Evolutionary conservation across 2,329 filamentous ascomycete genomes (phyloP).

Genomic region (Neofusicoccum parvum): DNA sequence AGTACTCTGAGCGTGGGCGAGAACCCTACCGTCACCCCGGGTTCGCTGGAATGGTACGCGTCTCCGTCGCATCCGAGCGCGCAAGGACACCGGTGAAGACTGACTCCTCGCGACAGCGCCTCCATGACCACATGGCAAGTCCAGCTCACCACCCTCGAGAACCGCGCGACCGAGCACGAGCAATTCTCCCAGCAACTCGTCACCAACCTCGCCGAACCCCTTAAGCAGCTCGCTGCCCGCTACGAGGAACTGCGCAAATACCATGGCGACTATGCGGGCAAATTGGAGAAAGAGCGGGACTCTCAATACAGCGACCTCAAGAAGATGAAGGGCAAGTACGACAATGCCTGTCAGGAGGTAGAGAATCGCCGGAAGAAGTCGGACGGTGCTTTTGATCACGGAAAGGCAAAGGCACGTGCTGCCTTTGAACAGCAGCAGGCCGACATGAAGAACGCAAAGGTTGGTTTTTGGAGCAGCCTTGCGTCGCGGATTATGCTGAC

Average conservation of each 20-base stretch:
- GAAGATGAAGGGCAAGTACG: slow-evolving; percentile 92
- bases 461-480: slow-evolving; percentile 20
- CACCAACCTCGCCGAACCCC: slow-evolving; percentile 78
- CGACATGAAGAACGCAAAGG: slow-evolving; percentile 95
- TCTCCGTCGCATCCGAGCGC: slow-evolving; percentile 15
- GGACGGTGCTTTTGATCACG: slow-evolving; percentile 83
- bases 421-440: slow-evolving; percentile 88
- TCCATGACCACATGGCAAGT: slow-evolving; percentile 97
- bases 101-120: slow-evolving; percentile 58
- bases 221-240: slow-evolving; percentile 71
- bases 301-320: slow-evolving; percentile 79
- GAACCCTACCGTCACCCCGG: slow-evolving; percentile 87
- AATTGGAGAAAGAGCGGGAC: slow-evolving; percentile 88
- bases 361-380: slow-evolving; percentile 94
- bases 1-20: slow-evolving; percentile 90
- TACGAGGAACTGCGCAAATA: slow-evolving; percentile 93
- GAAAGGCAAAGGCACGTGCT: slow-evolving; percentile 85
- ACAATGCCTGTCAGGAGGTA: slow-evolving; percentile 88
- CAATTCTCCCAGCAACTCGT: slow-evolving; percentile 78
- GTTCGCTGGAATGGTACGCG: slow-evolving; percentile 80
- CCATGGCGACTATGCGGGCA: slow-evolving; percentile 84
- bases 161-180: slow-evolving; percentile 85
- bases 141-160: slow-evolving; percentile 87
- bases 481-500: slow-evolving; percentile 27
- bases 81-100: slow-evolving; percentile 16